Evolutionary conservation across 345 rosid genomes (phyloP).

Genomic region (Arabis alpina): DNA sequence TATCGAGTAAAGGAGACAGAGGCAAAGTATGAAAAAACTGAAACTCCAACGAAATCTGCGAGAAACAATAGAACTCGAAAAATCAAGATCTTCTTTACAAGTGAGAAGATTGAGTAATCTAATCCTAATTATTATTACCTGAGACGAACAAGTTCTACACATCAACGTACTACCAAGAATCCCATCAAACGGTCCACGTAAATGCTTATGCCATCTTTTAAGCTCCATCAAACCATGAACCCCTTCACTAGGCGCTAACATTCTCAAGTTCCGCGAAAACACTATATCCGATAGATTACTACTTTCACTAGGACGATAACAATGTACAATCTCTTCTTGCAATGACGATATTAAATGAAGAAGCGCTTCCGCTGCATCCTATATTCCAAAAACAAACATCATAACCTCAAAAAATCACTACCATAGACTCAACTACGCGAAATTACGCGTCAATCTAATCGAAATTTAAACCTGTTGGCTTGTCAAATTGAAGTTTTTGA

Average conservation of each 20-base stretch:
- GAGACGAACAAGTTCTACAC: constrained; percentile 76
- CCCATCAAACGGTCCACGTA: constrained; percentile 91
- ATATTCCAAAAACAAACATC: constrained; percentile 23
- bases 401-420: constrained; percentile 6
- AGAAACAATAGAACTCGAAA: background rate
- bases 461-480: constrained; percentile 69
- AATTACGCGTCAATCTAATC: background rate
- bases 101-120: background rate
- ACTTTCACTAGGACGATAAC: constrained; percentile 53
- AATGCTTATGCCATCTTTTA: constrained; percentile 79
- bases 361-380: constrained; percentile 97
- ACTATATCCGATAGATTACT: constrained; percentile 52
- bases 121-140: constrained; percentile 41
- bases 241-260: constrained; percentile 48
- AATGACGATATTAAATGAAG: constrained; percentile 78
- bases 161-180: constrained; percentile 69
- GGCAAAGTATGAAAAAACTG: constrained; percentile 86
- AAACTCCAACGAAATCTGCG: constrained; percentile 84
- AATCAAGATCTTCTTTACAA: background rate
- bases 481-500: constrained; percentile 66
- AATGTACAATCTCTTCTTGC: constrained; percentile 69
- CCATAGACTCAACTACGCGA: background rate
- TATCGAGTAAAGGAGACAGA: constrained; percentile 59
- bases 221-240: constrained; percentile 51
- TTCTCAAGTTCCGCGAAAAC: constrained; percentile 52